phyloP scores from a whole-genome alignment of 495 filamentous ascomycete species.

The Lophiotrema nucula region DNA sequence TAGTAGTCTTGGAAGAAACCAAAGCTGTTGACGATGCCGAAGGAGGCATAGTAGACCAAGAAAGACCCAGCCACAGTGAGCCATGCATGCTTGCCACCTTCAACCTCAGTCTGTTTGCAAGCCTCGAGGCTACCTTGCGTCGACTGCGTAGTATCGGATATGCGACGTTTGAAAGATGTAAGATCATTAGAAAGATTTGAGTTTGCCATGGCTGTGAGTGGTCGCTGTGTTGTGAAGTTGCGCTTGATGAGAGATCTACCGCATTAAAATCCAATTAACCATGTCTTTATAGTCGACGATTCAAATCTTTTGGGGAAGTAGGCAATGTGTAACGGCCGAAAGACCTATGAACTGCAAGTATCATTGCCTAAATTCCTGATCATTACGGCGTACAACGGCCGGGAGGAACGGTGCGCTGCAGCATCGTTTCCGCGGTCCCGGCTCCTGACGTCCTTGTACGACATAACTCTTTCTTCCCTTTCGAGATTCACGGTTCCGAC shows the following conservation, averaged over 20 bases:
- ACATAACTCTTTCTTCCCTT: background rate
- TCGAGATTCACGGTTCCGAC: too few species aligned
- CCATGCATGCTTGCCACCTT: slow-evolving; percentile 6
- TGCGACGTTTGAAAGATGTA: background rate
- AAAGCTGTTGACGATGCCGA: slow-evolving; percentile 19
- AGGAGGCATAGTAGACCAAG: slow-evolving; percentile 16
- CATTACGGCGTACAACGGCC: too few species aligned
- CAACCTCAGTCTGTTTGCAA: background rate
- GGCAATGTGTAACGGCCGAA: too few species aligned
- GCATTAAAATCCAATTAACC: too few species aligned
- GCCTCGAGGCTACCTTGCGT: background rate
- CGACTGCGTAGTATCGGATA: background rate
- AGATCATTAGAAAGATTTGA: too few species aligned
- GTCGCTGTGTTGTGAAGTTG: too few species aligned
- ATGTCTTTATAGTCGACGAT: too few species aligned
- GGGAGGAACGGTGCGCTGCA: background rate
- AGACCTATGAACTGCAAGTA: too few species aligned
- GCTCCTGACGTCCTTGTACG: background rate
- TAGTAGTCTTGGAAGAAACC: slow-evolving; percentile 22
- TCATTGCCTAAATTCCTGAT: too few species aligned
- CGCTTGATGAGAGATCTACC: too few species aligned
- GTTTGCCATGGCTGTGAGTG: too few species aligned
- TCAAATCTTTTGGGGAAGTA: too few species aligned
- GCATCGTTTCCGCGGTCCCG: background rate
- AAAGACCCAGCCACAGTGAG: slow-evolving; percentile 14